Base-by-base conservation (phyloP, 2,329 filamentous ascomycete genomes). In the Endocalyx cinctus region DNA sequence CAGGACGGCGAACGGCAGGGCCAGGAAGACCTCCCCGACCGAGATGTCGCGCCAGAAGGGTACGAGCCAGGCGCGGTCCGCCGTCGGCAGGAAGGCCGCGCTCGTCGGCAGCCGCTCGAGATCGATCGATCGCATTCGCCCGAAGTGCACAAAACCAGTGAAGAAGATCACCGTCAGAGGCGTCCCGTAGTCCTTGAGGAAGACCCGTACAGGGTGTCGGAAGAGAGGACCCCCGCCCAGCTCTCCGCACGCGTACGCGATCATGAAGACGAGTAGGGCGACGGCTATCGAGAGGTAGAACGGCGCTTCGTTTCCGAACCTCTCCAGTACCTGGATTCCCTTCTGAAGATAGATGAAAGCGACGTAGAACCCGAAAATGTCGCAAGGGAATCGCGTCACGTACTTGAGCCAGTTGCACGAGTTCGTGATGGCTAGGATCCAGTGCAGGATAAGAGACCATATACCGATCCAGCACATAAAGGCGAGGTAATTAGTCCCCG, bases 401-500 rank as follows among this genome's bases (percentile, higher is more conserved):
- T 89, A 94, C 52, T 79, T 82, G n/a, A 95, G 69, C 51, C 74
- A 84, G 60, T 94, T 92, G 67, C 88, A 94, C 2, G 86, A 80
- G 57, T 95, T 95, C 10, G 84, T 86, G 35, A 87, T 68, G 30
- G 87, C 87, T 14, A 94, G 73, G 26, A 87, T 66, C 83, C 84
- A 89, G 62, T 94, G 87, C 62, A 94, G 81, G 16, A 89, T 67
- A 14, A 94, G 64, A 1, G 87, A 82, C 87, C 87, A 95, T 67
- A 94, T 72, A 42, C 86, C 87, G 51, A 94, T 86, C 83, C 88
- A 90, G 51, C 80, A 82, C 88, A 94, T 94, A 58, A 95, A 95
- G 6, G 82, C 78, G 34, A 94, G 77, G 54, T 90, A 94, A 52
- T 89, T 82, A 5, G 83, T 84, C 1, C 84, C 85, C 0, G 79